Evolutionary conservation across 139 green algal species (phyloP), one percentile per base, ranked within the genome.

Genomic region (Diplosphaera chodatii): DNA sequence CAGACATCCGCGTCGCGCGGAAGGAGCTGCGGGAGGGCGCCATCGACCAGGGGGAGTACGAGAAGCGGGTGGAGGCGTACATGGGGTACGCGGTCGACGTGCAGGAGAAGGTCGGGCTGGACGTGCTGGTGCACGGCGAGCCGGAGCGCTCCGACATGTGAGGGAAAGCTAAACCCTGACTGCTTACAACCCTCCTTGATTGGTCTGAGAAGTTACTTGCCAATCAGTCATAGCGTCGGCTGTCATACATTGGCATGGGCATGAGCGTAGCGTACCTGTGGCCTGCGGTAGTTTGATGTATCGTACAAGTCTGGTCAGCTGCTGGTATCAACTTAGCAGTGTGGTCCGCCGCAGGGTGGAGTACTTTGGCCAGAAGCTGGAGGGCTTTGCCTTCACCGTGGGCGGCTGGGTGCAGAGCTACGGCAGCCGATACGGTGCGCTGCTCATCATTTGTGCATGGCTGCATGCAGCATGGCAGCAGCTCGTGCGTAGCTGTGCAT

Each of bases 91-190:
- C 72, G 32, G 83, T 89, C 59, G 73, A 55, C 56, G 67, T 80
- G 68, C 85, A 95, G 84, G 91, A 96, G 76, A 80, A 67, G 5
- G 78, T 97, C 63, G 92, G 76, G 21, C 15, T 97, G 8, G 92
- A 97, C 75, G 92, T 97, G 70, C 80, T 96, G 55, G 92, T 97
- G 75, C 92, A 97, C 71, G 92, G 92, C 22, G 92, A 97, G 85
- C 69, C 88, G 22, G 92, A 97, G 88, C 79, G 89, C 48, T 87
- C 81, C 59, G 78, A 89, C 78, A 92, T 90, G 73, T 74, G 70
- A 32, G 78, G 32, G 37, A n/a, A n/a, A n/a, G n/a, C n/a, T n/a
- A n/a, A n/a, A 16, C 13, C 37, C 37, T 48, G 10, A 13, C 37
- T 48, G 13, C 56, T 64, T 68, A n/a, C n/a, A n/a, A n/a, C n/a